Evolutionary conservation across 345 rosid genomes (phyloP).

Genomic region (Hypericum androsaemum): DNA sequence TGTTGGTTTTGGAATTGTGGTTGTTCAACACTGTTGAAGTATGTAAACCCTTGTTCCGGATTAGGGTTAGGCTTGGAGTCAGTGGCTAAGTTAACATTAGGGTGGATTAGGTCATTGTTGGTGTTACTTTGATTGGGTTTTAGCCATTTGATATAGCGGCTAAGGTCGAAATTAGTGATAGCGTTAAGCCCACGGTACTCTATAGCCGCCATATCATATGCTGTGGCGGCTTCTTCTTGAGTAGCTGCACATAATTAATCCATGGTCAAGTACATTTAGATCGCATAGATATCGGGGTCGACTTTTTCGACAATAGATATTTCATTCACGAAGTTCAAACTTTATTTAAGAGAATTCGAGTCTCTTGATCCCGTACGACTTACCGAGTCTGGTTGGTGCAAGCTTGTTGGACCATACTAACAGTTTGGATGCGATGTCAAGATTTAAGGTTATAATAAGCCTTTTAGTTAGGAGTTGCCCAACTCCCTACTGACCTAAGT

Average conservation of each 20-base stretch:
- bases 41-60: constrained; percentile 13
- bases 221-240: constrained; percentile 92
- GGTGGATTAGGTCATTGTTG: constrained; percentile 7
- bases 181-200: constrained; percentile 91
- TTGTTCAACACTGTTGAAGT: background rate
- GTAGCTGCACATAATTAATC: constrained; percentile 48
- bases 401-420: too few species aligned
- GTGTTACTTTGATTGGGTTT: constrained; percentile 25
- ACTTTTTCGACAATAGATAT: too few species aligned
- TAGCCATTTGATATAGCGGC: constrained; percentile 70
- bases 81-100: constrained; percentile 1
- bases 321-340: too few species aligned
- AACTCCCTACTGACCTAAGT: too few species aligned
- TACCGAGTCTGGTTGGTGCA: too few species aligned
- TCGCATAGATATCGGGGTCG: too few species aligned
- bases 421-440: too few species aligned
- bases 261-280: too few species aligned
- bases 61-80: constrained; percentile 8
- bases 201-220: constrained; percentile 87
- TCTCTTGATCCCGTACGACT: too few species aligned
- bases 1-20: background rate
- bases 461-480: too few species aligned
- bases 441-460: too few species aligned
- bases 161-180: constrained; percentile 85
- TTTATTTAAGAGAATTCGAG: too few species aligned